These are phyloP conservation scores for Plenodomus lindquistii DNA, from an alignment of 2,329 filamentous ascomycete species.

Conservation along the genomic window DNA sequence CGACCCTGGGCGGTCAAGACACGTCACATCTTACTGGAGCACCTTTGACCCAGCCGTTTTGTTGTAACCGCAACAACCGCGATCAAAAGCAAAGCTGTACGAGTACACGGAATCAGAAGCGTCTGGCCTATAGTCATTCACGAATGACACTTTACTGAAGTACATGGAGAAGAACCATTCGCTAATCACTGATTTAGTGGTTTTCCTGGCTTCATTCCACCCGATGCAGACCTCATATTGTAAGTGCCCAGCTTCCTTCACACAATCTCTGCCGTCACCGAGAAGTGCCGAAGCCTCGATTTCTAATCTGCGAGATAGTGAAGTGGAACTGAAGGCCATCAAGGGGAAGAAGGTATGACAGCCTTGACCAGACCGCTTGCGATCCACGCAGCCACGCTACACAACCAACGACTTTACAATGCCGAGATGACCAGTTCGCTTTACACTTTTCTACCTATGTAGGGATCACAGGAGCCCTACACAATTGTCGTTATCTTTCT, in stretches of 20 bases:
- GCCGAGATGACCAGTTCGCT: too few species aligned
- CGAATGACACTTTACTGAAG: too few species aligned
- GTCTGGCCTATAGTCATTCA: slow-evolving; percentile 3
- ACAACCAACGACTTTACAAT: too few species aligned
- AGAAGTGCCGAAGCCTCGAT: not conserved
- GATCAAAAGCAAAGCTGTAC: not conserved
- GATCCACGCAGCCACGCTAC: too few species aligned
- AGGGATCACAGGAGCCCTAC: too few species aligned
- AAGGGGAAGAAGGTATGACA: slow-evolving; percentile 53
- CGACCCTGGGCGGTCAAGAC: too few species aligned
- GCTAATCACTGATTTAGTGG: slow-evolving; percentile 58
- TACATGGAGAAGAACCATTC: slow-evolving; percentile 1
- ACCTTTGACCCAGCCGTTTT: not conserved
- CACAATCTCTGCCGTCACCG: not conserved
- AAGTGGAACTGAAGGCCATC: slow-evolving; percentile 70
- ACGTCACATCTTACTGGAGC: too few species aligned
- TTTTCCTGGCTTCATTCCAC: slow-evolving; percentile 77
- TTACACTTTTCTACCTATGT: too few species aligned
- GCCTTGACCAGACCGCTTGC: not conserved
- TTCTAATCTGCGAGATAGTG: slow-evolving; percentile 50
- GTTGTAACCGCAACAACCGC: not conserved
- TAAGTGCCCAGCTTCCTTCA: slow-evolving; percentile 55
- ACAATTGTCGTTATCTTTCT: too few species aligned
- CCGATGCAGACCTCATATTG: slow-evolving; percentile 79
- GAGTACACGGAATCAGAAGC: too few species aligned